These are phyloP conservation scores for Auriscalpium microsporum DNA, from an alignment of 768 basidiomycete genomes.

Conservation along the genomic window DNA sequence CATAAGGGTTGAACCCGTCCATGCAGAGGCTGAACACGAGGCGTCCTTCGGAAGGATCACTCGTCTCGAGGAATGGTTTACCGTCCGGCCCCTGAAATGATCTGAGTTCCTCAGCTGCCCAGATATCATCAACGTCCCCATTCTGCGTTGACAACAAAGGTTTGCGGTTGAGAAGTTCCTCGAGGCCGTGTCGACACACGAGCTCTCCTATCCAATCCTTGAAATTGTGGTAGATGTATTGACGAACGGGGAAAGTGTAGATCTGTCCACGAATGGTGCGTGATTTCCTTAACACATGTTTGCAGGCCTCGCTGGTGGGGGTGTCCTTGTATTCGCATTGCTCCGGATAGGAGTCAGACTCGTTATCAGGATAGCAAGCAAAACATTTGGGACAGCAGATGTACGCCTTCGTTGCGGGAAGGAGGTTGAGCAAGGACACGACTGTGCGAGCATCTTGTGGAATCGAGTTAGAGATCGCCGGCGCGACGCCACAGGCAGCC, in stretches of 20 bases:
- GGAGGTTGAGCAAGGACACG: background rate
- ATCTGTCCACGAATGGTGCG: background rate
- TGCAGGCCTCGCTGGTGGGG: background rate
- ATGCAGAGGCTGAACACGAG: conserved; percentile 24
- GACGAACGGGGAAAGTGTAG: background rate
- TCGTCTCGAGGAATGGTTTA: background rate
- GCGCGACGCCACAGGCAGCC: background rate
- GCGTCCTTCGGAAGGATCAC: conserved; percentile 10
- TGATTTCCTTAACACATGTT: background rate
- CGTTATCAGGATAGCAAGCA: conserved; percentile 1
- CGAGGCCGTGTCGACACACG: conserved; percentile 1
- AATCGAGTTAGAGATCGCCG: background rate
- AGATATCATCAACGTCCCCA: conserved; percentile 1
- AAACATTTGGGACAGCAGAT: conserved; percentile 5
- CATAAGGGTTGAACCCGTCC: conserved; percentile 32
- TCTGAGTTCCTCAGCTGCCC: conserved; percentile 1
- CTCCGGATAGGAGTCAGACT: conserved; percentile 1
- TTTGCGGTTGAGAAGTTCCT: background rate
- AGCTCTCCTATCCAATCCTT: conserved; percentile 2
- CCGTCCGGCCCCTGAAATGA: background rate
- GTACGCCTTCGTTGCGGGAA: background rate
- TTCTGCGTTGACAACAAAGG: background rate
- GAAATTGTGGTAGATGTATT: conserved; percentile 5
- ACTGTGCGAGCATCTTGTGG: background rate
- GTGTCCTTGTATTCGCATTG: background rate